phyloP scores from a whole-genome alignment of 2,329 filamentous ascomycete genomes.

The Gaeumannomyces tritici region DNA sequence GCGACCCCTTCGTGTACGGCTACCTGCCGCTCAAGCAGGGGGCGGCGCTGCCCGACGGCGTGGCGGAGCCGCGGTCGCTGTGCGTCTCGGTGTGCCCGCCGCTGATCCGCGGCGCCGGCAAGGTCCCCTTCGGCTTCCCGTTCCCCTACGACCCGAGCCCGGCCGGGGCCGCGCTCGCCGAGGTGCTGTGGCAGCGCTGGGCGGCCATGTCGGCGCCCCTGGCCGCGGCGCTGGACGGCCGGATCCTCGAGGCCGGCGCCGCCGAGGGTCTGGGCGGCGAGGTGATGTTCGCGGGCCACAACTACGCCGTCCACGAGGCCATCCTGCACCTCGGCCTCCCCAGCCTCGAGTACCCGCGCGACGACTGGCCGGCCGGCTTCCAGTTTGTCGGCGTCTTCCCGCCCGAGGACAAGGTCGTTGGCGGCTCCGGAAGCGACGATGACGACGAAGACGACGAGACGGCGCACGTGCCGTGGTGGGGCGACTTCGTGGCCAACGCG shows the following conservation, averaged over 20 bases:
- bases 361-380: slow-evolving; percentile 24
- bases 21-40: slow-evolving; percentile 22
- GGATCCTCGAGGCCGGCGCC: slow-evolving; percentile 20
- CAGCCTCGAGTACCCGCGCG: slow-evolving; percentile 25
- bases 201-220: slow-evolving; percentile 12
- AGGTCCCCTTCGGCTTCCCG: slow-evolving; percentile 22
- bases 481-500: slow-evolving; percentile 18
- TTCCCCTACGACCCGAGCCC: slow-evolving; percentile 19
- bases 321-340: slow-evolving; percentile 27
- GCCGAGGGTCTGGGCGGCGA: slow-evolving; percentile 4
- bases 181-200: slow-evolving; percentile 21
- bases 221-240: slow-evolving; percentile 15
- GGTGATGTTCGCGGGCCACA: slow-evolving; percentile 21
- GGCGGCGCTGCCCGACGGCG: slow-evolving; percentile 14
- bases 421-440: too few species aligned
- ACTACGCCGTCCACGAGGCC: slow-evolving; percentile 22
- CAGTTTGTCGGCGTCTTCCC: slow-evolving; percentile 24
- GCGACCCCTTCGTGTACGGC: slow-evolving; percentile 25
- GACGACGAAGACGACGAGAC: slow-evolving; percentile 1
- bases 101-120: slow-evolving; percentile 21
- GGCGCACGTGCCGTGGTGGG: slow-evolving; percentile 20
- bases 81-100: slow-evolving; percentile 27
- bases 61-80: slow-evolving; percentile 14
- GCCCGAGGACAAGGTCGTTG: slow-evolving; percentile 2
- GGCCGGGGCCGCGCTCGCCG: slow-evolving; percentile 15